Evolutionary conservation across 1,284 basidiomycete genomes (phyloP), one percentile per base, ranked within the genome.

Genomic region (Rhodotorula sp.): DNA sequence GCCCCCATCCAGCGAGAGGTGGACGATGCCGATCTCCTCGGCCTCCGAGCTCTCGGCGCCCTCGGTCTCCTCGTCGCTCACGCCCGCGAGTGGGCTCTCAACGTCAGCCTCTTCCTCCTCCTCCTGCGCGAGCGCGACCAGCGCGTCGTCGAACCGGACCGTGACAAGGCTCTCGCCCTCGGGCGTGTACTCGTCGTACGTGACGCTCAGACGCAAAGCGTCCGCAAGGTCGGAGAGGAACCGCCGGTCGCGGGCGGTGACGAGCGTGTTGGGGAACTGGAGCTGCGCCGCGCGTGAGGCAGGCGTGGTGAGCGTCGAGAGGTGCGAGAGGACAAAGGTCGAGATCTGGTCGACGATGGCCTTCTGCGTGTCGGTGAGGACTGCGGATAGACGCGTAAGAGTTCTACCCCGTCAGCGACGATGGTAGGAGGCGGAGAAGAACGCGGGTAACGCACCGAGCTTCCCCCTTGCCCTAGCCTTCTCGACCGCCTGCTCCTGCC

Each of bases 101-200:
- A 72, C 77, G 70, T 48, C 78, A 64, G 63, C 61, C 58, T 46
- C 73, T 21, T 67, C 78, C 25, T 72, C 77, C 39, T 80, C 82
- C 29, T 83, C 84, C 69, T 82, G 58, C 61, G 82, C 81, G 19
- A 75, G 59, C 48, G 63, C 54, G 21, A 77, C 36, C 17, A 79
- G 62, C 60, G 83, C 83, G 44, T 75, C 81, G 48, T 85, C 86
- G 66, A 84, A 86, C 83, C 68, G 88, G 34, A 84, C 78, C 27
- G 81, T 81, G 36, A 84, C 79, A 34, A 84, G 70, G 21, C 80
- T 79, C 79, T 89, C 87, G 69, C 92, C 93, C 55, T 91, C 84
- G 3, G 90, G 90, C 77, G 94, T 90, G 75, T 88, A 93, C 79
- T 95, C 93, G 80, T 97, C 94, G 91, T 93, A 97, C 34, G 88